phyloP scores from a whole-genome alignment of 768 basidiomycete species.

The Omphalotus guepiniiformis region DNA sequence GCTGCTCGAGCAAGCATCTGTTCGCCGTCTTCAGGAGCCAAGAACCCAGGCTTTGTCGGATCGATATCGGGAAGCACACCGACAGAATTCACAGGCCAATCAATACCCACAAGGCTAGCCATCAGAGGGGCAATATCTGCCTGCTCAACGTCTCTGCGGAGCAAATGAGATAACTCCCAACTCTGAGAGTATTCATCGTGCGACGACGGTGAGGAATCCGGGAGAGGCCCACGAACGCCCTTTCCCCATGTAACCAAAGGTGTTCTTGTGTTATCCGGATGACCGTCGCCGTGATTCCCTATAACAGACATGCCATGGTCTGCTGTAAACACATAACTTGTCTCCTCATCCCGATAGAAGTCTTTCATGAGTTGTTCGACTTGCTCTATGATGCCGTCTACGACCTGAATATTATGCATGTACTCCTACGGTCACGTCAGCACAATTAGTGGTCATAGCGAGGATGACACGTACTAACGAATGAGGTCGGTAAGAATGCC shows the following conservation, averaged over 20 bases:
- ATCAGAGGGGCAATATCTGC: constrained; percentile 80
- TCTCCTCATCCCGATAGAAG: constrained; percentile 67
- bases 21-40: constrained; percentile 43
- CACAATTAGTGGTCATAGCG: not conserved
- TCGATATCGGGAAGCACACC: constrained; percentile 79
- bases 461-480: constrained; percentile 52
- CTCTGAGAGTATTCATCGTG: constrained; percentile 67
- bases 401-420: constrained; percentile 77
- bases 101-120: constrained; percentile 64
- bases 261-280: constrained; percentile 61
- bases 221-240: constrained; percentile 67
- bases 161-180: constrained; percentile 43
- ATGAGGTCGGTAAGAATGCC: constrained; percentile 81
- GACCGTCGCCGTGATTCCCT: constrained; percentile 88
- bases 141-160: constrained; percentile 73
- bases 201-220: constrained; percentile 49
- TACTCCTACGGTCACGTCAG: no score
- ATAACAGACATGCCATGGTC: constrained; percentile 90
- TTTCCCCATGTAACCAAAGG: constrained; percentile 82
- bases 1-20: constrained; percentile 48
- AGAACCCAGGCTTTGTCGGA: constrained; percentile 53
- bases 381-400: constrained; percentile 67
- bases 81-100: constrained; percentile 81
- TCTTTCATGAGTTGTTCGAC: constrained; percentile 57
- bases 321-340: constrained; percentile 77